phyloP scores from a whole-genome alignment of 257 asterid species.

The Fraxinus excelsior region DNA sequence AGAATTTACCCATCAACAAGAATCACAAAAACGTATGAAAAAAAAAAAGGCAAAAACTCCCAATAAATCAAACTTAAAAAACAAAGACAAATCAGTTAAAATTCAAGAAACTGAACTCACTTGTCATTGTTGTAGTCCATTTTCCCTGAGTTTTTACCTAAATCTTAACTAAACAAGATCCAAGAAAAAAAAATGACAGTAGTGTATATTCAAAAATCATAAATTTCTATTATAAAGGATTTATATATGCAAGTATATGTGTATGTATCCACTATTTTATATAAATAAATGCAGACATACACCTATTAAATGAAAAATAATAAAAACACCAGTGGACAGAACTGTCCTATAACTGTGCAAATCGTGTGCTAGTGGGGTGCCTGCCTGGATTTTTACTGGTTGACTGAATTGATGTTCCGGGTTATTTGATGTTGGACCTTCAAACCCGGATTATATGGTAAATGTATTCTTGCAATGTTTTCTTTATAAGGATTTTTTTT shows the following conservation, averaged over 20 bases:
- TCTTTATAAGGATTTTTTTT: too few species aligned
- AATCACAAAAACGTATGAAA: neutral
- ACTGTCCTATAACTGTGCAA: slow-evolving; percentile 26
- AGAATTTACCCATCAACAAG: slow-evolving; percentile 23
- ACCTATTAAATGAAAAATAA: slow-evolving; percentile 8
- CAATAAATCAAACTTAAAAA: neutral
- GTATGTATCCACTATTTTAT: neutral
- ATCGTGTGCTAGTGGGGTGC: slow-evolving; percentile 29
- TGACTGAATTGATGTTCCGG: slow-evolving; percentile 21
- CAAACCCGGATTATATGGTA: slow-evolving; percentile 8
- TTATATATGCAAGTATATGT: slow-evolving; percentile 1
- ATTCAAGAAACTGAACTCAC: slow-evolving; percentile 40
- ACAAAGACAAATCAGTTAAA: neutral
- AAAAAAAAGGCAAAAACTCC: slow-evolving; percentile 16
- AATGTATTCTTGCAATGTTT: neutral
- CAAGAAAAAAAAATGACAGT: neutral
- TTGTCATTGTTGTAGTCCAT: slow-evolving; percentile 52
- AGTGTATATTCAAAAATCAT: slow-evolving; percentile 3
- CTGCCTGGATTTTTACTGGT: slow-evolving; percentile 25
- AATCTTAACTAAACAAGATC: neutral
- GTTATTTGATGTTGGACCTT: slow-evolving; percentile 5
- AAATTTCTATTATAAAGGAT: slow-evolving; percentile 39
- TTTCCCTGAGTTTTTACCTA: slow-evolving; percentile 17
- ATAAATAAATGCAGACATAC: slow-evolving; percentile 20
- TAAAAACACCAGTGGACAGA: slow-evolving; percentile 11